Percentiles rank a stretch among this genome's conserved stretches.
Evolutionary conservation across 805 yeast species (phyloP).

Genomic region (Brettanomyces anomalus): DNA sequence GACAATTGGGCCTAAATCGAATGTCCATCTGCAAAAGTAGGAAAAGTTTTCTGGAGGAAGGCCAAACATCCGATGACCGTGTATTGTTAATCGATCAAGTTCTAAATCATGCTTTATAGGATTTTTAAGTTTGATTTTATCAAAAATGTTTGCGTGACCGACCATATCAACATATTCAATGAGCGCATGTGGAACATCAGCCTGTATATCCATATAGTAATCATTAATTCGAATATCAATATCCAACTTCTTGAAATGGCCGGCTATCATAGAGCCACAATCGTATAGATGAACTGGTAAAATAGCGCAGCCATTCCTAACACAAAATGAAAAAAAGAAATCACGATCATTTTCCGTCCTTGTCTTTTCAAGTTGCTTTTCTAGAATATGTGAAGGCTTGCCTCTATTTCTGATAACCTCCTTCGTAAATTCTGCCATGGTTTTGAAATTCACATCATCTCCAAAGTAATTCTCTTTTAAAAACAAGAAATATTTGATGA

Average conservation of each 20-base stretch:
- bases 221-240: constrained; percentile 81
- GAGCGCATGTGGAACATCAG: constrained; percentile 52
- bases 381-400: background rate
- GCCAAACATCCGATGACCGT: constrained; percentile 91
- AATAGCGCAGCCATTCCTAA: constrained; percentile 59
- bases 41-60: constrained; percentile 84
- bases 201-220: constrained; percentile 89
- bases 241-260: constrained; percentile 57
- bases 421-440: constrained; percentile 70
- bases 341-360: constrained; percentile 63
- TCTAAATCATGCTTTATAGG: constrained; percentile 33
- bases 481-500: constrained; percentile 64
- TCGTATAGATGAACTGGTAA: constrained; percentile 70
- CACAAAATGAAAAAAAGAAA: constrained; percentile 61
- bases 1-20: constrained; percentile 51
- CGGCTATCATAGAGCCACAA: constrained; percentile 44
- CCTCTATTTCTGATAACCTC: background rate
- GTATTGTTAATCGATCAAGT: constrained; percentile 55
- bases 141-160: constrained; percentile 8
- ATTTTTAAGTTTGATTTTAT: constrained; percentile 14
- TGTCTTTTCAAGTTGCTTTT: background rate
- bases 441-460: constrained; percentile 69
- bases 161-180: constrained; percentile 21
- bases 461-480: constrained; percentile 89
- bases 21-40: constrained; percentile 85